Percentiles rank a stretch among this genome's conserved stretches.
These are phyloP conservation scores for Myxozyma vanderwaltii DNA, from an alignment of 805 yeast genomes.

Conservation along the genomic window DNA sequence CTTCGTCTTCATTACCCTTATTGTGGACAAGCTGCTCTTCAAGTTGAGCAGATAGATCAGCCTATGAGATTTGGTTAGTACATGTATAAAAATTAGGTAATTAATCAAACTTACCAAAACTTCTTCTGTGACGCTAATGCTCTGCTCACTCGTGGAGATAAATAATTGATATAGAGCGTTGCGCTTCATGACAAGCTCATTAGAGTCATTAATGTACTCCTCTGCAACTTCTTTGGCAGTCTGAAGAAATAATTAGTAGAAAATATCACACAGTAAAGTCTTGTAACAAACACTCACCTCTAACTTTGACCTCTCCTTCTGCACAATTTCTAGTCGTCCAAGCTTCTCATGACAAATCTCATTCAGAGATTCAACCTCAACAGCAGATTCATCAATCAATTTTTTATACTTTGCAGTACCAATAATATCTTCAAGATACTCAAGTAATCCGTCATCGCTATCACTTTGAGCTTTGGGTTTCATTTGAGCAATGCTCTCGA, in stretches of 20 bases:
- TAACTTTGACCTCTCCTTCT: constrained; percentile 63
- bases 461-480: constrained; percentile 93
- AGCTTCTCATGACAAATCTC: constrained; percentile 81
- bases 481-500: constrained; percentile 98
- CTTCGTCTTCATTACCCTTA: constrained; percentile 46
- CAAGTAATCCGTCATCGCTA: constrained; percentile 89
- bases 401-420: constrained; percentile 87
- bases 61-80: not conserved
- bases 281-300: constrained; percentile 16
- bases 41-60: constrained; percentile 48
- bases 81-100: not conserved
- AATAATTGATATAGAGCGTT: constrained; percentile 57
- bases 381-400: constrained; percentile 64
- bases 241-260: constrained; percentile 44
- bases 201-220: constrained; percentile 64
- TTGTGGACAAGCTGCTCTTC: constrained; percentile 50
- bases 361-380: constrained; percentile 70
- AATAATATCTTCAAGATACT: constrained; percentile 93
- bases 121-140: constrained; percentile 46
- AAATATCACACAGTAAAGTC: not conserved
- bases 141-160: constrained; percentile 44
- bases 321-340: constrained; percentile 74
- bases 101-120: constrained; percentile 39
- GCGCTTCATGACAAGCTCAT: constrained; percentile 54
- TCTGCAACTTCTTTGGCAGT: constrained; percentile 70